Percentiles rank a stretch among this genome's conserved stretches.
Evolutionary conservation across 345 rosid genomes (phyloP).

Genomic region (Balakata baccata): DNA sequence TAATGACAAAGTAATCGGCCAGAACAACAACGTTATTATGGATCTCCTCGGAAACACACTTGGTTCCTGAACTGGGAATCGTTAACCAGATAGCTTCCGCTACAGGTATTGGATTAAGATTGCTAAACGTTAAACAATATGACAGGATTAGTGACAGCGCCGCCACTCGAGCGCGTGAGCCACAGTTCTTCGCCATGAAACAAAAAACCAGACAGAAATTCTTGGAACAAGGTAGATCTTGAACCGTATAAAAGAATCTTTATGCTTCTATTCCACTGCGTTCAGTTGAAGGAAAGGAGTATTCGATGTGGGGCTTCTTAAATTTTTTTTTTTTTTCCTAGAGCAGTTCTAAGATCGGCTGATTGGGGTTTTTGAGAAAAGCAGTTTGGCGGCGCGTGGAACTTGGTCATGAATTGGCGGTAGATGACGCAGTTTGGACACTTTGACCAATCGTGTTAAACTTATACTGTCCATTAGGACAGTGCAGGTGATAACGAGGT

Average conservation of each 20-base stretch:
- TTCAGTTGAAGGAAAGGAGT: neutral
- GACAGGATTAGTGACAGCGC: constrained; percentile 23
- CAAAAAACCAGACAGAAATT: neutral
- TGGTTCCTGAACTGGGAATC: constrained; percentile 75
- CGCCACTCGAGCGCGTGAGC: constrained; percentile 6
- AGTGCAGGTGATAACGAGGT: neutral
- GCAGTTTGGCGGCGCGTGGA: constrained; percentile 10
- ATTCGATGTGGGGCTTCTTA: neutral
- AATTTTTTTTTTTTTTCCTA: neutral
- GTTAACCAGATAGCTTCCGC: constrained; percentile 73
- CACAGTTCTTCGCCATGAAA: constrained; percentile 15
- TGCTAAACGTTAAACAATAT: constrained; percentile 20
- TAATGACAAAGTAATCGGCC: constrained; percentile 71
- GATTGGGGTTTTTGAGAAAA: neutral
- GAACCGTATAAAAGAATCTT: neutral
- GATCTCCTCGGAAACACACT: constrained; percentile 94
- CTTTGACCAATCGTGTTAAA: neutral
- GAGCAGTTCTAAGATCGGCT: neutral
- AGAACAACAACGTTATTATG: constrained; percentile 74
- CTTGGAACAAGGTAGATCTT: neutral
- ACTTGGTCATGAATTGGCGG: neutral
- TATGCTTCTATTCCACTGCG: too few relatives aligned
- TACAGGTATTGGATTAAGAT: constrained; percentile 22
- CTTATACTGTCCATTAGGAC: constrained; percentile 1
- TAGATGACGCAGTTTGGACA: constrained; percentile 2